phyloP scores from a whole-genome alignment of 1,284 basidiomycete species.

The Tetrapyrgos nigripes region DNA sequence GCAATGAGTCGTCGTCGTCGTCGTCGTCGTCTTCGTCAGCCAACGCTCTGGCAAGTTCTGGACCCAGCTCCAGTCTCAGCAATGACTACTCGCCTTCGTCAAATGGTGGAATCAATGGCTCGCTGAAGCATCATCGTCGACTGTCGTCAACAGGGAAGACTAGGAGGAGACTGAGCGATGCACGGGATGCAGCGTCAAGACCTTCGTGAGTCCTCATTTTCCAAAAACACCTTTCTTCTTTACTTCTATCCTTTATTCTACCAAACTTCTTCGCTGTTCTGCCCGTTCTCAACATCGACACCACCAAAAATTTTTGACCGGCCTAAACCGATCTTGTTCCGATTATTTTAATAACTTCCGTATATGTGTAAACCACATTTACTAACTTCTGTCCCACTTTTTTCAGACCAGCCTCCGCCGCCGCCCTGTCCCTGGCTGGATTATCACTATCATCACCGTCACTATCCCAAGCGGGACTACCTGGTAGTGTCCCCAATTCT shows the following conservation, averaged over 20 bases:
- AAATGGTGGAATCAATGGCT: constrained; percentile 30
- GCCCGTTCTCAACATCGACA: background rate
- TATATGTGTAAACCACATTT: background rate
- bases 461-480: constrained; percentile 19
- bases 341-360: constrained; percentile 3
- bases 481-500: constrained; percentile 13
- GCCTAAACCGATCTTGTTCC: constrained; percentile 12
- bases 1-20: background rate
- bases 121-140: constrained; percentile 65
- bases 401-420: constrained; percentile 50
- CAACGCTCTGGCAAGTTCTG: constrained; percentile 19
- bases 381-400: constrained; percentile 1
- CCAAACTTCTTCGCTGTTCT: constrained; percentile 7
- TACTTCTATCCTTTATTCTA: constrained; percentile 14
- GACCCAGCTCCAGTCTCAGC: constrained; percentile 19
- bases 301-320: constrained; percentile 1
- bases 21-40: constrained; percentile 4
- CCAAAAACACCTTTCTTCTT: constrained; percentile 8
- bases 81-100: constrained; percentile 19
- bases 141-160: constrained; percentile 72
- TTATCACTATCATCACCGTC: constrained; percentile 64
- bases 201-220: constrained; percentile 62
- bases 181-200: constrained; percentile 72
- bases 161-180: constrained; percentile 74
- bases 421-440: constrained; percentile 52